Evolutionary conservation across 176 grass and related monocot genomes (phyloP).

Genomic region (Coix lacrymajobi): DNA sequence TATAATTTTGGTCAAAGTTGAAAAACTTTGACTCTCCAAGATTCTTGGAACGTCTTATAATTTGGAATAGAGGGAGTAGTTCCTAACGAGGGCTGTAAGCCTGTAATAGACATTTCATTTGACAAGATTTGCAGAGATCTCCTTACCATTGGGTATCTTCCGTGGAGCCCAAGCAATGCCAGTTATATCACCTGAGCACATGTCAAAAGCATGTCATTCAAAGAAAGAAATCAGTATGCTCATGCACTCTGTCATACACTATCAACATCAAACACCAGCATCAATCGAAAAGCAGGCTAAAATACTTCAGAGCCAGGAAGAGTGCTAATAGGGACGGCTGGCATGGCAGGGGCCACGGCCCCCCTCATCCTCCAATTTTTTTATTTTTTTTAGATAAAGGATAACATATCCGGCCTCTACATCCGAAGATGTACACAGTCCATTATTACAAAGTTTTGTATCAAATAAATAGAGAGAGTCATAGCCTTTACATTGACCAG

Average conservation of each 20-base stretch:
- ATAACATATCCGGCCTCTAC: too few relatives aligned
- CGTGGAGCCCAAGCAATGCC: constrained; percentile 71
- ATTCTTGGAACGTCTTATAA: too few relatives aligned
- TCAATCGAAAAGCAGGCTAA: not conserved
- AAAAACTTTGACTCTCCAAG: too few relatives aligned
- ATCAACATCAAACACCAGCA: not conserved
- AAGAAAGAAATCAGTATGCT: not conserved
- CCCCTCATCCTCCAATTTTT: not conserved
- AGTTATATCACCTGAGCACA: constrained; percentile 70
- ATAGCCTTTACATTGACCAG: too few relatives aligned
- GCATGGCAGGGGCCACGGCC: not conserved
- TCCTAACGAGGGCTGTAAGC: not conserved
- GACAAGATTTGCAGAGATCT: not conserved
- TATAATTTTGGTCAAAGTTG: too few relatives aligned
- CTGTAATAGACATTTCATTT: not conserved
- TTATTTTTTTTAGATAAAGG: too few relatives aligned
- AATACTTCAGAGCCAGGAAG: not conserved
- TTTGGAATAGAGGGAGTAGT: too few relatives aligned
- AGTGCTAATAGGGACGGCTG: not conserved
- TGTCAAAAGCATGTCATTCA: constrained; percentile 9
- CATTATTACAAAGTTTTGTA: too few relatives aligned
- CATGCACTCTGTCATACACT: not conserved
- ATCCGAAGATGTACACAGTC: too few relatives aligned
- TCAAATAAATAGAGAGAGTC: too few relatives aligned
- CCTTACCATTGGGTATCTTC: constrained; percentile 58